Conservation (phyloP, 192 early-diverging fungal species). For the Diversispora eburnea region DNA sequence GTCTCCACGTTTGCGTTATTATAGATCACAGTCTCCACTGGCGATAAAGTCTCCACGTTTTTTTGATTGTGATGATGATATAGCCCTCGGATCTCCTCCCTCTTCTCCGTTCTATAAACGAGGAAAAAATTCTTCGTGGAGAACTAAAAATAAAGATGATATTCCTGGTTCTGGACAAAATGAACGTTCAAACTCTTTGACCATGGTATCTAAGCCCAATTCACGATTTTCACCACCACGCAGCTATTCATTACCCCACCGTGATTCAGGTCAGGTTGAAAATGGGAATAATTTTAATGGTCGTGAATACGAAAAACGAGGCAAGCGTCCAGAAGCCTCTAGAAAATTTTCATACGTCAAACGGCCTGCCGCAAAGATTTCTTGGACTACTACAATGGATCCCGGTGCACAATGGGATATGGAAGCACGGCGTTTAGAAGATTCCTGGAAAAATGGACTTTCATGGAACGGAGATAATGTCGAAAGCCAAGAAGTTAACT, state of each 20-base stretch:
- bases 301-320: neutral
- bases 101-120: neutral
- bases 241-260: neutral
- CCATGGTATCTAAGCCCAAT: neutral
- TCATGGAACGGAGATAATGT: neutral
- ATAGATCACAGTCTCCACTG: neutral
- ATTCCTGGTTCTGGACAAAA: neutral
- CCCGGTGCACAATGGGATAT: neutral
- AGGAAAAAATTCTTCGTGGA: neutral
- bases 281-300: slow-evolving; percentile 2
- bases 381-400: neutral
- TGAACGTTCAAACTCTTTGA: slow-evolving; percentile 11
- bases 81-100: neutral
- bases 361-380: neutral
- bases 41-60: neutral
- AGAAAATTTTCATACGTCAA: neutral
- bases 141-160: neutral
- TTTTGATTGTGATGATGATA: neutral
- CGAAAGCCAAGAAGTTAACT: neutral
- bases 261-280: neutral
- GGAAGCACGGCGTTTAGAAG: neutral
- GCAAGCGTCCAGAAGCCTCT: neutral
- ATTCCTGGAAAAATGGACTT: neutral
- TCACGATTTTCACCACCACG: neutral
- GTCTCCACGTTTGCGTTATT: neutral